Percentiles rank a stretch among this genome's conserved stretches.
phyloP scores from a whole-genome alignment of 1,139 yeast genomes.

The Suhomyces guaymorum region DNA sequence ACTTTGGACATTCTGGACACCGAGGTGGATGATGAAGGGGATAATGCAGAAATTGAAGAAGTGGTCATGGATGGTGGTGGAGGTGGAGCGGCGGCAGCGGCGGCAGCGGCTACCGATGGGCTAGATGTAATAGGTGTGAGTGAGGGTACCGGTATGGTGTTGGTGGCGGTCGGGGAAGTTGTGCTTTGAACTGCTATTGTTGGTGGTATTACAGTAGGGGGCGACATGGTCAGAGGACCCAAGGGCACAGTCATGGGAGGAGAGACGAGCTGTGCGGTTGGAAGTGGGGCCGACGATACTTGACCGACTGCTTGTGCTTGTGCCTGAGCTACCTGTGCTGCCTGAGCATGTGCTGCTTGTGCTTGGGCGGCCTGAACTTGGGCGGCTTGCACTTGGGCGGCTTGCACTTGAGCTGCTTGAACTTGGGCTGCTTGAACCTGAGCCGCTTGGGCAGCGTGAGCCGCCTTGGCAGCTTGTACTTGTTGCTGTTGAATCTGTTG shows the following conservation, averaged over 20 bases:
- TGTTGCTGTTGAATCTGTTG: too few species aligned
- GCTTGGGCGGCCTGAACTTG: slow-evolving; percentile 3
- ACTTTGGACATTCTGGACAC: slow-evolving; percentile 5
- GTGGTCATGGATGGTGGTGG: slow-evolving; percentile 3
- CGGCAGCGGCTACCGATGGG: slow-evolving; percentile 16
- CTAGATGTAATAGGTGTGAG: slow-evolving; percentile 18
- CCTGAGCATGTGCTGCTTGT: slow-evolving; percentile 11
- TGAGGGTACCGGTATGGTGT: slow-evolving; percentile 12
- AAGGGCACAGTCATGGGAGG: slow-evolving; percentile 7
- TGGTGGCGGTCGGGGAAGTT: slow-evolving; percentile 4
- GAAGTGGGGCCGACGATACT: neutral
- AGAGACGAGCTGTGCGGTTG: slow-evolving; percentile 5
- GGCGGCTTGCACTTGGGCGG: slow-evolving; percentile 3
- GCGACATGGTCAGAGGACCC: neutral
- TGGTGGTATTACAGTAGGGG: slow-evolving; percentile 5
- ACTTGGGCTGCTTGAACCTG: slow-evolving; percentile 3
- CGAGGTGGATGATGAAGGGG: slow-evolving; percentile 4
- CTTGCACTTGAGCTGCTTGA: too few species aligned
- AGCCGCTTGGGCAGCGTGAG: slow-evolving; percentile 3
- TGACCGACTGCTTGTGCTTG: slow-evolving; percentile 3
- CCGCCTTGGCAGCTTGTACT: slow-evolving; percentile 1
- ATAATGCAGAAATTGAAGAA: slow-evolving; percentile 2
- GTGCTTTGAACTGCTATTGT: slow-evolving; percentile 10
- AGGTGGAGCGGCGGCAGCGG: slow-evolving; percentile 17
- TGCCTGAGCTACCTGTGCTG: slow-evolving; percentile 14